Base-by-base conservation (phyloP, 1,284 basidiomycete species). In the Microbotryum intermedium region DNA sequence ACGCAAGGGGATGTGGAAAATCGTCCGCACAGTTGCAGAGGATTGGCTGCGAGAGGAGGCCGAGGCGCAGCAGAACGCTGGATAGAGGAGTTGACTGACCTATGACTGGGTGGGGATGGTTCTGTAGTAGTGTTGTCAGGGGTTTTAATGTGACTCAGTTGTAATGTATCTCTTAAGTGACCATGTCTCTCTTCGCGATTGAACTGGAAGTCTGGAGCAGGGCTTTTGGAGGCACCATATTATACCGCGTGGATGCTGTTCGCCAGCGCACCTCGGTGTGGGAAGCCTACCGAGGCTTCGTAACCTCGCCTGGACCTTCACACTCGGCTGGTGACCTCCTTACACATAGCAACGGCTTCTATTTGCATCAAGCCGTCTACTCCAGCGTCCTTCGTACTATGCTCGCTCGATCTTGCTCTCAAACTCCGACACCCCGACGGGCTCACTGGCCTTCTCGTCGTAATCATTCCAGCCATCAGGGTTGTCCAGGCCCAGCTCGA, bases 1-100 rank as follows among this genome's bases (percentile, higher is more conserved):
- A 18, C 57, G 70, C 26, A 70, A 72, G 51, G 70, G 69, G 10
- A 66, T 72, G 61, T 70, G 59, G 58, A 60, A 61, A 55, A 53
- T 65, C 52, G 61, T 69, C 8, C 34, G 64, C 21, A 61, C 57
- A 6, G 57, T 67, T 5, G 68, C 62, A 47, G 46, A 47, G 34
- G 66, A 66, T 43, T 68, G 60, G 58, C 46, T 67, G 18, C 59
- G 55, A 6, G 61, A 63, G 47, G 62, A 66, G 49, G 48, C 26
- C 28, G 46, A 47, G 55, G 58, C 7, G 58, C 62, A 9, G 59
- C 58, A 6, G 58, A 45, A 25, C 18, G 34, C 34, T 39, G 34
- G 34, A 16, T 39, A 39, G 34, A 16, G 13, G 13, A 5, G 34
- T 39, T 39, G 10, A 16, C 34, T 39, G 34, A 16, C 9, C 6